Evolutionary conservation across 2,329 filamentous ascomycete species (phyloP).

Genomic region (Microthyrium microscopicum): DNA sequence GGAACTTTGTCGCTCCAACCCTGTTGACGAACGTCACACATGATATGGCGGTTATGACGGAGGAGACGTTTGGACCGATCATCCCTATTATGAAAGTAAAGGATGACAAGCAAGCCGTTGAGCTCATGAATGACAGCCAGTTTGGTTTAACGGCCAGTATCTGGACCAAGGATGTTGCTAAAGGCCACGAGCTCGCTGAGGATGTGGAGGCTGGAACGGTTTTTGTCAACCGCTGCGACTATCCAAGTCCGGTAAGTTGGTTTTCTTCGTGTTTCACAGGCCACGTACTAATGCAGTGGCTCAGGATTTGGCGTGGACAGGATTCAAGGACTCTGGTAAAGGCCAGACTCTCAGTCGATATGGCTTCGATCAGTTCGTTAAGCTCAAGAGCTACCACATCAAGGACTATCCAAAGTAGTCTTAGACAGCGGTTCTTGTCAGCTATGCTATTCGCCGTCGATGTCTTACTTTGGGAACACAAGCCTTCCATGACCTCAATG

Average conservation of each 20-base stretch:
- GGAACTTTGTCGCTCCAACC: conserved; percentile 80
- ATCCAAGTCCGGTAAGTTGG: conserved; percentile 67
- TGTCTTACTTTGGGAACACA: background rate
- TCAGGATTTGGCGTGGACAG: conserved; percentile 87
- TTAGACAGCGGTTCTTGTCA: background rate
- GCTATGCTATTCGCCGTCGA: background rate
- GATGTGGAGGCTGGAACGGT: conserved; percentile 84
- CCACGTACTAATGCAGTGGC: background rate
- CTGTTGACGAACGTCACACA: conserved; percentile 67
- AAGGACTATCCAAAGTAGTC: conserved; percentile 52
- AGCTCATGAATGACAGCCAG: conserved; percentile 85
- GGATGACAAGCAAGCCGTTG: conserved; percentile 62
- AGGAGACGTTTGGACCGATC: conserved; percentile 89
- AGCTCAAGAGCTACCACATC: conserved; percentile 88
- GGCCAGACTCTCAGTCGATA: conserved; percentile 79
- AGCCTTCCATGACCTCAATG: background rate
- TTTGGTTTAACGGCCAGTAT: conserved; percentile 93
- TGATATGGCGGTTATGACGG: conserved; percentile 73
- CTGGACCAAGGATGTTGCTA: conserved; percentile 76
- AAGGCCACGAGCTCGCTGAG: conserved; percentile 60
- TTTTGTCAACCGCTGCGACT: conserved; percentile 91
- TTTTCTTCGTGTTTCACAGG: conserved; percentile 6
- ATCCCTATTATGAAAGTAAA: conserved; percentile 81
- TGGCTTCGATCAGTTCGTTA: conserved; percentile 90
- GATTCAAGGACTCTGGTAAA: conserved; percentile 93